phyloP scores from a whole-genome alignment of 2,329 filamentous ascomycete genomes.

The Exserohilum rostratum region DNA sequence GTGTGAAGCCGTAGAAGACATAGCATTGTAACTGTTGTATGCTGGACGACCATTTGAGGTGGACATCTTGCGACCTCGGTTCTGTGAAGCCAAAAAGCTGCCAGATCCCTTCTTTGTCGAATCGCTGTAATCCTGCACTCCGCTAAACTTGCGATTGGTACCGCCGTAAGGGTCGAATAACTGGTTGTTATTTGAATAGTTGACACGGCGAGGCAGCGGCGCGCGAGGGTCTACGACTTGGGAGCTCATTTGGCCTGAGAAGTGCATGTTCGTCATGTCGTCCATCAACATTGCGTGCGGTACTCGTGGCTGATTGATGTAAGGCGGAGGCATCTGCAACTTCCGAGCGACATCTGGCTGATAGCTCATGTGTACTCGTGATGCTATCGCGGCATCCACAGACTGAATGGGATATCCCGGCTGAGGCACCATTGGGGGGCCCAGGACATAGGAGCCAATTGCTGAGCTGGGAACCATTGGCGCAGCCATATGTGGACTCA shows the following conservation, averaged over 20 bases:
- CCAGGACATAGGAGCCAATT: conserved; percentile 21
- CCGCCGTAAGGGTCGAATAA: conserved; percentile 9
- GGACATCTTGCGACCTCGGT: conserved; percentile 33
- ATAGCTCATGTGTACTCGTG: conserved; percentile 18
- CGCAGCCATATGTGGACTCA: conserved; percentile 17
- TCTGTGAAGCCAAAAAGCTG: conserved; percentile 16
- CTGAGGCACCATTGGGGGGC: conserved; percentile 12
- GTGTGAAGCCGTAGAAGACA: conserved; percentile 8
- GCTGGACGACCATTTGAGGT: conserved; percentile 12
- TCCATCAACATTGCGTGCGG: conserved; percentile 25
- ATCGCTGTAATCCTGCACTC: conserved; percentile 9
- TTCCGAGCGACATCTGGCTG: conserved; percentile 13
- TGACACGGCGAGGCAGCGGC: conserved; percentile 4
- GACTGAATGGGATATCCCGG: conserved; percentile 20
- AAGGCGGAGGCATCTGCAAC: conserved; percentile 19
- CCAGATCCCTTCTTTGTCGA: conserved; percentile 21
- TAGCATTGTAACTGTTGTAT: conserved; percentile 18
- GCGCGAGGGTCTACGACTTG: conserved; percentile 18
- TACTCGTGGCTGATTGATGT: conserved; percentile 15
- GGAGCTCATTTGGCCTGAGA: conserved; percentile 9
- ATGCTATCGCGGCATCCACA: conserved; percentile 14
- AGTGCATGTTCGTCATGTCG: conserved; percentile 40
- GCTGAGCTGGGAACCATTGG: conserved; percentile 8
- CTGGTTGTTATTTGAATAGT: conserved; percentile 23
- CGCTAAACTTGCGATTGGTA: conserved; percentile 27